Evolutionary conservation across 768 basidiomycete species (phyloP).

Genomic region (Mycena filopes): DNA sequence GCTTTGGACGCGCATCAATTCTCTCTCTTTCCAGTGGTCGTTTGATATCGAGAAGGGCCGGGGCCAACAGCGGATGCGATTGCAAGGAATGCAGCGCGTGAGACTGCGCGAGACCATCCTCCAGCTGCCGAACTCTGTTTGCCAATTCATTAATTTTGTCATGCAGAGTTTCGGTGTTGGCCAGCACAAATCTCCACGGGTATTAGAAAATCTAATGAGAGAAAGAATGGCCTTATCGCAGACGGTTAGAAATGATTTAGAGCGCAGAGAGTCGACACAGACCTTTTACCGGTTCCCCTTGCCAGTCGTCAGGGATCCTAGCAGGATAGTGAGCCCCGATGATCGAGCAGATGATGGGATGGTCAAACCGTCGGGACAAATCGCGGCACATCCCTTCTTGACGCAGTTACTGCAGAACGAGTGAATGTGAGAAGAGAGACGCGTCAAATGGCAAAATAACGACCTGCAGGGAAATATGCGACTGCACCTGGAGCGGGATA

Average conservation of each 20-base stretch:
- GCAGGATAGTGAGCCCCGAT: constrained; percentile 13
- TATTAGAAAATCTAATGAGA: not conserved
- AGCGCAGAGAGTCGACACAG: too few species aligned
- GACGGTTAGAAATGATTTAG: too few species aligned
- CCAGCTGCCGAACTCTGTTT: constrained; percentile 72
- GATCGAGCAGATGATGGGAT: constrained; percentile 15
- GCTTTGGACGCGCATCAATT: constrained; percentile 49
- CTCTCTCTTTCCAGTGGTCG: constrained; percentile 60
- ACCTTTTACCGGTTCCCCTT: constrained; percentile 73
- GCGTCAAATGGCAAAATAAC: constrained; percentile 28
- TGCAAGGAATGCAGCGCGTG: constrained; percentile 60
- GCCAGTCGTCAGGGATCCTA: constrained; percentile 77
- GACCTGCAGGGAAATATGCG: constrained; percentile 76
- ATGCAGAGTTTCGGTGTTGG: constrained; percentile 75
- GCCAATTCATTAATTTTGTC: constrained; percentile 74
- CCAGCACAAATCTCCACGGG: constrained; percentile 68
- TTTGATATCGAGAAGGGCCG: constrained; percentile 73
- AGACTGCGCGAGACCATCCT: constrained; percentile 69
- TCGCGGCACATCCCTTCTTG: constrained; percentile 68
- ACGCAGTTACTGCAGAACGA: constrained; percentile 57
- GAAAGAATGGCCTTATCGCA: not conserved
- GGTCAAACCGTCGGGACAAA: constrained; percentile 70
- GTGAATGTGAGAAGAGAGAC: constrained; percentile 9
- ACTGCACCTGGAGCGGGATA: constrained; percentile 57
- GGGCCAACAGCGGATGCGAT: constrained; percentile 66